These are phyloP conservation scores for Moesziomyces aphidis DNA, from an alignment of 1,284 basidiomycete genomes.

Conservation along the genomic window DNA sequence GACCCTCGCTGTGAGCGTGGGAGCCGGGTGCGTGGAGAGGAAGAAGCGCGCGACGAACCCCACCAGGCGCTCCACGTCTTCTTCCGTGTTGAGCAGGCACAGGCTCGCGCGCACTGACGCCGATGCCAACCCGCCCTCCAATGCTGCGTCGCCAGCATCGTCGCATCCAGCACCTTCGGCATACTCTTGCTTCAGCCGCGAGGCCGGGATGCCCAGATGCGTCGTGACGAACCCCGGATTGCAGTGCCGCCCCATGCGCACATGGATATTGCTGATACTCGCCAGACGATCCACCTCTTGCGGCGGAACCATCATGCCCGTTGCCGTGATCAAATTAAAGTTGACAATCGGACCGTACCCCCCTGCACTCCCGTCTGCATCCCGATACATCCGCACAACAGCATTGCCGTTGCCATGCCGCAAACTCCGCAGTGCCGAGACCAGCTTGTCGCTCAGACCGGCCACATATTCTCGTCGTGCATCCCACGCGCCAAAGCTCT, in stretches of 20 bases:
- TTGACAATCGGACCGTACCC: constrained; percentile 51
- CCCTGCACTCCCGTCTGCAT: background rate
- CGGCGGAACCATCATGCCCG: constrained; percentile 33
- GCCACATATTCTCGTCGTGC: constrained; percentile 19
- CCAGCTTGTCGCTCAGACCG: constrained; percentile 19
- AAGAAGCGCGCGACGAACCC: constrained; percentile 49
- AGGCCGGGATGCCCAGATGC: constrained; percentile 30
- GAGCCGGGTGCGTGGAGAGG: constrained; percentile 1
- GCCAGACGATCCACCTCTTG: constrained; percentile 53
- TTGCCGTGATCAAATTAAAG: constrained; percentile 43
- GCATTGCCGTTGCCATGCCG: constrained; percentile 38
- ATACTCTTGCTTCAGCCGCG: constrained; percentile 42
- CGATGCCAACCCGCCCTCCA: constrained; percentile 10
- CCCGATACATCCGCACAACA: constrained; percentile 26
- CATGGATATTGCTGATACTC: constrained; percentile 52
- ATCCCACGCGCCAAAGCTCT: constrained; percentile 32
- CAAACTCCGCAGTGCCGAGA: constrained; percentile 14
- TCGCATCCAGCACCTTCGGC: constrained; percentile 54
- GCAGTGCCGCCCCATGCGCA: constrained; percentile 57
- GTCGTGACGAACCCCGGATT: constrained; percentile 52
- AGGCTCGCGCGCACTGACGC: constrained; percentile 47
- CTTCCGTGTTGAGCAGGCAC: constrained; percentile 44
- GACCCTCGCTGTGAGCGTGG: no score
- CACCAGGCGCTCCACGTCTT: constrained; percentile 45
- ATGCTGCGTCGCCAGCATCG: constrained; percentile 17